Conservation (phyloP, 129 eudicot genomes). For the Kitagawia praeruptora region DNA sequence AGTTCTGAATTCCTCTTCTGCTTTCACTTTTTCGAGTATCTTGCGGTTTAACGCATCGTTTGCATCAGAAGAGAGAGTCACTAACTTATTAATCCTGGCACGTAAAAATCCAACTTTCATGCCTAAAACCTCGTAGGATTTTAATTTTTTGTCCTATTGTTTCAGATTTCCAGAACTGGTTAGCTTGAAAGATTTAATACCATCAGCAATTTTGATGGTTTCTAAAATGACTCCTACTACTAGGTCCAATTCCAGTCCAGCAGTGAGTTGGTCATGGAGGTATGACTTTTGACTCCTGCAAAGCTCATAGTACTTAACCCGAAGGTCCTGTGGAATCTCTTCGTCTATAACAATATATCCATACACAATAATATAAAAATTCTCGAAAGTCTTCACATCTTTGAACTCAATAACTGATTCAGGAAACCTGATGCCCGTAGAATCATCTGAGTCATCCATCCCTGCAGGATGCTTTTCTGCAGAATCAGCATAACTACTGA, state of each 20-base stretch:
- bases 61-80: conserved; percentile 21
- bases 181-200: conserved; percentile 39
- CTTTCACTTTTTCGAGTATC: conserved; percentile 26
- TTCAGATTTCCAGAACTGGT: conserved; percentile 25
- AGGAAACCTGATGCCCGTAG: conserved; percentile 43
- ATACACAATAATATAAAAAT: conserved; percentile 48
- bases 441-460: conserved; percentile 13
- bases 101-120: conserved; percentile 13
- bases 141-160: conserved; percentile 47
- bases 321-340: conserved; percentile 31
- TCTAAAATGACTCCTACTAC: conserved; percentile 53
- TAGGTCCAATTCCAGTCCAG: conserved; percentile 48
- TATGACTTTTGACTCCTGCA: conserved; percentile 19
- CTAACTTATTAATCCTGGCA: conserved; percentile 29
- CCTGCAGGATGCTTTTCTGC: conserved; percentile 33
- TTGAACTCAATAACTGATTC: conserved; percentile 34
- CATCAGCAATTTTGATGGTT: conserved; percentile 54
- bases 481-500: neutral
- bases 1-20: neutral
- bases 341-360: conserved; percentile 46
- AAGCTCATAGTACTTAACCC: conserved; percentile 22
- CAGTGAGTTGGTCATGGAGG: conserved; percentile 35
- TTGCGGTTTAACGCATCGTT: conserved; percentile 20
- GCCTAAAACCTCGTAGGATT: conserved; percentile 54
- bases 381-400: conserved; percentile 28